Percentiles rank a stretch among this genome's conserved stretches.
Evolutionary conservation across 2,329 filamentous ascomycete genomes (phyloP).

Genomic region (Diplodia corticola): DNA sequence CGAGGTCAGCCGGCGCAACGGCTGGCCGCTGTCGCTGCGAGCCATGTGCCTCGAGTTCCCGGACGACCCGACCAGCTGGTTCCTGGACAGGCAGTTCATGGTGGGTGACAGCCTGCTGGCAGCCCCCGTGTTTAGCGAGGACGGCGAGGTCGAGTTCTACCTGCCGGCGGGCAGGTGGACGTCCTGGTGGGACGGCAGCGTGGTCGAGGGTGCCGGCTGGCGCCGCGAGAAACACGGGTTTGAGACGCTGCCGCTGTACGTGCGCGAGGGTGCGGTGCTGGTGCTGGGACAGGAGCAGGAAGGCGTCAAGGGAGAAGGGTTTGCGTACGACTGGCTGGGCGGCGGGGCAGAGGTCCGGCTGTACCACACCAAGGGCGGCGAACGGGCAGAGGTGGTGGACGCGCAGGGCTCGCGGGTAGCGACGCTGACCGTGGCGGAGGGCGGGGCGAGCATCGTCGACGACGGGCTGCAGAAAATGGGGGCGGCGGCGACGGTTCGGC

Average conservation of each 20-base stretch:
- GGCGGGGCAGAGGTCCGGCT: slow-evolving; percentile 40
- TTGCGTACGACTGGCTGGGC: slow-evolving; percentile 44
- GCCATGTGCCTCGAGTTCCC: slow-evolving; percentile 71
- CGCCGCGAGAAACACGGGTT: slow-evolving; percentile 45
- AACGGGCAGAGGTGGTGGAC: slow-evolving; percentile 40
- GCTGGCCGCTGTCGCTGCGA: slow-evolving; percentile 61
- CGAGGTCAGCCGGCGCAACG: slow-evolving; percentile 51
- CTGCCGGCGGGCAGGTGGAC: slow-evolving; percentile 56
- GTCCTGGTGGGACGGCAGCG: slow-evolving; percentile 49
- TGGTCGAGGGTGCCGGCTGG: slow-evolving; percentile 47
- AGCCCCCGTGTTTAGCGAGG: slow-evolving; percentile 64
- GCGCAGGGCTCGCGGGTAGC: slow-evolving; percentile 35
- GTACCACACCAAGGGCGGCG: slow-evolving; percentile 40
- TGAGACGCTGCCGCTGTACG: slow-evolving; percentile 43
- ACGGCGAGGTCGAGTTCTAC: slow-evolving; percentile 67
- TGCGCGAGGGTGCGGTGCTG: slow-evolving; percentile 43
- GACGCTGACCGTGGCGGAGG: slow-evolving; percentile 34
- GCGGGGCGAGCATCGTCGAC: slow-evolving; percentile 16
- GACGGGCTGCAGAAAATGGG: not conserved
- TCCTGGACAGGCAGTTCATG: slow-evolving; percentile 71
- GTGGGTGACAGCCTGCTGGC: slow-evolving; percentile 65
- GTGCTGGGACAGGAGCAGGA: slow-evolving; percentile 43
- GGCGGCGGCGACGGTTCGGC: not conserved
- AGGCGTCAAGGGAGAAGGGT: slow-evolving; percentile 33
- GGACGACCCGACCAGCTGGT: slow-evolving; percentile 67